Base-by-base conservation (phyloP, 2,329 filamentous ascomycete species). In the Cytospora mali region DNA sequence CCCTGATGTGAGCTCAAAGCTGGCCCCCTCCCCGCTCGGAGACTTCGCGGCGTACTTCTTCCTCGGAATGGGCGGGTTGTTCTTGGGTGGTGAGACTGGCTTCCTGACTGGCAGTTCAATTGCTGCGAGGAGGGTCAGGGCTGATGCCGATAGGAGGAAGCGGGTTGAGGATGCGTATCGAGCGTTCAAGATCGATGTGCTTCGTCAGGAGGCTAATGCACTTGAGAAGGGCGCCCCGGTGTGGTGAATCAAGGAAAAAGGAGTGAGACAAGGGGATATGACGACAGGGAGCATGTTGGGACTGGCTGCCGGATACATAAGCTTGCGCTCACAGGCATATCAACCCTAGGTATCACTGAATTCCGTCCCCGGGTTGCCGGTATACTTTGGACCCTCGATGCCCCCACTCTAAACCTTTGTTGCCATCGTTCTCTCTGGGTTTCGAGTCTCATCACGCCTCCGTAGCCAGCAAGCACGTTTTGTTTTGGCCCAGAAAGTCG, bases 31-130 rank as follows among this genome's bases (percentile, higher is more conserved):
- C 2, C 77, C 77, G 0, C 69, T 83, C 55, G 86, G 86, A 16
- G 88, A 90, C 66, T 71, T 86, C 29, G 82, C 84, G 4, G 84
- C 88, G 0, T 89, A 87, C 69, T 81, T 83, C 65, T 83, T 90
- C 69, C 86, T 89, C 53, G 81, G 82, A 0, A 70, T 83, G 0
- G 87, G 85, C 16, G 87, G 87, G 0, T 71, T 89, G 6, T 86
- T 90, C 65, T 66, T 90, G 6, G 87, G 87, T 9, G 87, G 88
- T 9, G 88, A 90, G 74, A 74, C 81, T 14, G 87, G 88, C 0
- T 74, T 89, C 53, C 66, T 89, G 62, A 81, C 80, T 0, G 87
- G 88, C 0, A 80, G 80, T 1, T 79, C 79, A 53, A 79, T 81
- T 6, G 86, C 84, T 3, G 78, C 80, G 33, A 76, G 82, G 42